phyloP scores from a whole-genome alignment of 768 basidiomycete genomes.

The Collybia sordida region DNA sequence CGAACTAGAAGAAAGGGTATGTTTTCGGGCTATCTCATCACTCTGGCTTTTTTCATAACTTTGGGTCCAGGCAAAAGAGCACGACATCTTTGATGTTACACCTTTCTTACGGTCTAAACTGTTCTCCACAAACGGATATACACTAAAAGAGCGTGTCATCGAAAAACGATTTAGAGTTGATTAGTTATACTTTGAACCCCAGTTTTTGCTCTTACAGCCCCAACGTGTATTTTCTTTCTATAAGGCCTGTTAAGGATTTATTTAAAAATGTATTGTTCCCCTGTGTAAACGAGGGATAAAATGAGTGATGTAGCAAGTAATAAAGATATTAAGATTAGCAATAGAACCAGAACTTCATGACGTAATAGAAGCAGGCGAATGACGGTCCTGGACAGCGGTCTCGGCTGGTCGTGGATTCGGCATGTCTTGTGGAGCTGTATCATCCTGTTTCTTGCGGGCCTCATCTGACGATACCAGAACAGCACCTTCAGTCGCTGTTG shows the following conservation, averaged over 20 bases:
- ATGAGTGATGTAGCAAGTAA: background rate
- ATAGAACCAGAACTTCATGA: background rate
- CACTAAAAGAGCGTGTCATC: slow-evolving; percentile 60
- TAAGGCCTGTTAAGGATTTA: background rate
- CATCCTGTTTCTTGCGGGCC: background rate
- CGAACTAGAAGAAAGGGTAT: slow-evolving; percentile 86
- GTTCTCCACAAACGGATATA: slow-evolving; percentile 89
- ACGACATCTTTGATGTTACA: slow-evolving; percentile 90
- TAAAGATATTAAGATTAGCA: background rate
- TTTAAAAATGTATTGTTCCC: background rate
- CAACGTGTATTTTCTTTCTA: slow-evolving; percentile 17
- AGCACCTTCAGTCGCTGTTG: slow-evolving; percentile 12
- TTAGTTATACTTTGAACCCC: slow-evolving; percentile 16
- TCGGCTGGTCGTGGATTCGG: slow-evolving; percentile 1
- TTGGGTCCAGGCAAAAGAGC: slow-evolving; percentile 78
- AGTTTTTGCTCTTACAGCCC: slow-evolving; percentile 12
- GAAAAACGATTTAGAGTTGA: slow-evolving; percentile 70
- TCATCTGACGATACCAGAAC: slow-evolving; percentile 1
- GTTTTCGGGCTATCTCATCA: slow-evolving; percentile 20
- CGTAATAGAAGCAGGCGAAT: background rate
- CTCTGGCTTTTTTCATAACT: slow-evolving; percentile 3
- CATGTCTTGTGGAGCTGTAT: background rate
- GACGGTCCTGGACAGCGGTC: background rate
- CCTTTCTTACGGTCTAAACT: slow-evolving; percentile 85
- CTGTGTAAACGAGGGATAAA: background rate